Evolutionary conservation across 2,329 filamentous ascomycete genomes (phyloP).

Genomic region (Thermoascus crustaceus): DNA sequence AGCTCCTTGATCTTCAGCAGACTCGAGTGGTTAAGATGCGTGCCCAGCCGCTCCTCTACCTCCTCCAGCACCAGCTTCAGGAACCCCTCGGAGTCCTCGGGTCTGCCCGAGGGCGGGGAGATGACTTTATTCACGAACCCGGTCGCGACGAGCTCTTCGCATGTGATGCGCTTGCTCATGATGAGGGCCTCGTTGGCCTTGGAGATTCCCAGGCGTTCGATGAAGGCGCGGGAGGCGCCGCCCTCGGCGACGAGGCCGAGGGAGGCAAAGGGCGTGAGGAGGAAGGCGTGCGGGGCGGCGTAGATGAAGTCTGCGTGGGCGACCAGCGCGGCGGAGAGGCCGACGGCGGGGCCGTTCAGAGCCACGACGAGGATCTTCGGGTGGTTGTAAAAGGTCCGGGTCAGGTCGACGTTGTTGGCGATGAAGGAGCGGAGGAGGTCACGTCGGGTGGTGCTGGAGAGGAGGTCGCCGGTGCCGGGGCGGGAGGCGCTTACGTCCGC

Average conservation of each 20-base stretch:
- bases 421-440: conserved; percentile 66
- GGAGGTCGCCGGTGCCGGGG: conserved; percentile 24
- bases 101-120: conserved; percentile 43
- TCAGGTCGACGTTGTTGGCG: conserved; percentile 79
- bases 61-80: conserved; percentile 63
- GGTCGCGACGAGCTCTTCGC: conserved; percentile 62
- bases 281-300: conserved; percentile 67
- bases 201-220: conserved; percentile 67
- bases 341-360: conserved; percentile 85
- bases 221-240: conserved; percentile 68
- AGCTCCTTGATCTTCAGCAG: conserved; percentile 77
- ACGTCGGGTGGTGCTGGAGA: conserved; percentile 38
- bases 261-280: conserved; percentile 85
- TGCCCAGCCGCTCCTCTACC: conserved; percentile 71
- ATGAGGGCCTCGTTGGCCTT: conserved; percentile 90
- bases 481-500: conserved; percentile 62
- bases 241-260: conserved; percentile 83
- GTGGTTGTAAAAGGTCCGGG: conserved; percentile 84
- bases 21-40: conserved; percentile 71
- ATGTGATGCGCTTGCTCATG: conserved; percentile 71
- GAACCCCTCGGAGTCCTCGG: conserved; percentile 62
- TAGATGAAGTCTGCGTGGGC: conserved; percentile 91
- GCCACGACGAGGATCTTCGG: conserved; percentile 88
- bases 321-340: conserved; percentile 75
- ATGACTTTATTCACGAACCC: conserved; percentile 88